Percentiles rank a stretch among this genome's conserved stretches.
Conservation (phyloP, 78 protist species). For the Chrysochromulina parva region DNA sequence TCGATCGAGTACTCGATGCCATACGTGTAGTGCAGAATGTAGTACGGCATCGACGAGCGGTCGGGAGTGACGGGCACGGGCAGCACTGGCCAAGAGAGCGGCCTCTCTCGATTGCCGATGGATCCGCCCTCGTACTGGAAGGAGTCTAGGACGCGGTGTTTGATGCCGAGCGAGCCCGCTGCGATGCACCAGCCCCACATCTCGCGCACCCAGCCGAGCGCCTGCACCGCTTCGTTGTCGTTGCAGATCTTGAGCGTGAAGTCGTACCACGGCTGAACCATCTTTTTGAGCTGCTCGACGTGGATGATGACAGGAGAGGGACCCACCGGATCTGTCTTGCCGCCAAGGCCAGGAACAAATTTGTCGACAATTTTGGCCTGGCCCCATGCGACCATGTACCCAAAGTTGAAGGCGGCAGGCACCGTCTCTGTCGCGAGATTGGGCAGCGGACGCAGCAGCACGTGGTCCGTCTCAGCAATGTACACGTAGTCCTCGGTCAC, state of each 20-base stretch:
- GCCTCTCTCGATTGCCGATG: not conserved
- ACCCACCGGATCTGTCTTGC: not conserved
- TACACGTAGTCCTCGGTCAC: not conserved
- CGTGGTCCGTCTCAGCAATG: constrained; percentile 33
- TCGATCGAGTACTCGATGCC: not conserved
- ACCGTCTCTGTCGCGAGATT: not conserved
- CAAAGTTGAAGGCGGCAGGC: not conserved
- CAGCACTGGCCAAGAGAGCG: not conserved
- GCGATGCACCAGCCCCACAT: not conserved
- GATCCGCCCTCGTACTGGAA: constrained; percentile 8
- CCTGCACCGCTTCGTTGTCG: not conserved
- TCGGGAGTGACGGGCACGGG: not conserved
- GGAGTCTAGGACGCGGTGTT: not conserved
- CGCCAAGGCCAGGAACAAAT: not conserved
- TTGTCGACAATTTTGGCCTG: not conserved
- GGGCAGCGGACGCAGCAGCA: not conserved
- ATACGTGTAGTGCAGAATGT: not conserved
- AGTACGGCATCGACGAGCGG: not conserved
- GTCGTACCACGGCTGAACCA: not conserved
- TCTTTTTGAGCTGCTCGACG: not conserved
- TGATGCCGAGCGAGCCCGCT: not conserved
- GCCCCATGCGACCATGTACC: not conserved
- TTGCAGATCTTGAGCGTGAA: not conserved
- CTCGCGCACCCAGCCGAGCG: constrained; percentile 21
- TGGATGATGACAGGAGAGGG: not conserved